A percentile compares a stretch with the other conserved stretches of the same genome.
phyloP scores from a whole-genome alignment of 73 alveolate species.

The Paraurostyla sp. region DNA sequence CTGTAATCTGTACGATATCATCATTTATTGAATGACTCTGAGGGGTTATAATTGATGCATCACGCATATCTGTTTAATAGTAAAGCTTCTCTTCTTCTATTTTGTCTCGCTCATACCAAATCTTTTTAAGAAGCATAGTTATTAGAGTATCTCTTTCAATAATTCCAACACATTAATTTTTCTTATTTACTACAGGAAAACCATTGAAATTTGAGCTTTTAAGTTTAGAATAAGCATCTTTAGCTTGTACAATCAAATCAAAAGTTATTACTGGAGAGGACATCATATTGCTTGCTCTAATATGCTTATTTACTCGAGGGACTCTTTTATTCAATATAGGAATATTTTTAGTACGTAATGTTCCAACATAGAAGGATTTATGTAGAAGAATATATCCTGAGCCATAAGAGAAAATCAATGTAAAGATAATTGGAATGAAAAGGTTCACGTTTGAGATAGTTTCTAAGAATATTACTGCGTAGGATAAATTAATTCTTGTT shows the following conservation, averaged over 20 bases:
- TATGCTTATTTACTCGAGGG: constrained; percentile 8
- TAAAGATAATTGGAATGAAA: constrained; percentile 75
- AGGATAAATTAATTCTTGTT: constrained; percentile 79
- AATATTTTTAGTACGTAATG: constrained; percentile 52
- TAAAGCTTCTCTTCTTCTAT: neutral
- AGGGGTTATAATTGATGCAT: no score
- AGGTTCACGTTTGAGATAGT: constrained; percentile 77
- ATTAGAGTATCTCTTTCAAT: constrained; percentile 50
- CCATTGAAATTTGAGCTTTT: constrained; percentile 36
- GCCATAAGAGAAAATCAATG: constrained; percentile 66
- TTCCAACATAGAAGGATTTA: constrained; percentile 60
- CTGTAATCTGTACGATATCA: no score
- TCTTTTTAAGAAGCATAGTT: constrained; percentile 15
- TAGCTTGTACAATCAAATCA: neutral
- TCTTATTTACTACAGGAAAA: constrained; percentile 55
- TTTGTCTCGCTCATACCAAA: constrained; percentile 1
- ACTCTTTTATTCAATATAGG: constrained; percentile 25
- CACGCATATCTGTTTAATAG: no score
- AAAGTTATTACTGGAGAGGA: constrained; percentile 18
- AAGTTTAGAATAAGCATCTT: constrained; percentile 7
- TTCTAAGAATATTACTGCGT: constrained; percentile 82
- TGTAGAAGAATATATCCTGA: constrained; percentile 60
- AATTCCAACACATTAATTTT: constrained; percentile 29
- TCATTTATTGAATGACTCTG: no score
- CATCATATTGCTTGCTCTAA: constrained; percentile 65